Conservation (phyloP, 1,139 yeast species). For the Keqinozyma sinolaborantium region DNA sequence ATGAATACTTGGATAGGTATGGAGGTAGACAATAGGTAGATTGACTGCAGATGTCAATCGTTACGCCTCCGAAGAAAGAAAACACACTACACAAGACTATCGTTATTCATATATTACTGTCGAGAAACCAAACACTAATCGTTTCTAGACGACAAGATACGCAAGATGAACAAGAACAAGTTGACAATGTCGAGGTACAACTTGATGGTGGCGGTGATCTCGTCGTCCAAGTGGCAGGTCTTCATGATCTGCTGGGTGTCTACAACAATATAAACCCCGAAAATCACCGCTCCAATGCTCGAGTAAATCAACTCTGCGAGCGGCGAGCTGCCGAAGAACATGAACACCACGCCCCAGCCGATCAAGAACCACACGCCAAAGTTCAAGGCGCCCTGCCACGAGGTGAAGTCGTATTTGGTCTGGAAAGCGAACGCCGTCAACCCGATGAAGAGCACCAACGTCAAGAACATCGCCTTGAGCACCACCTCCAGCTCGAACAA, state of each 20-base stretch:
- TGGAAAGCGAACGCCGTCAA: constrained; percentile 77
- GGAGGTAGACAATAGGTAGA: too few relatives aligned
- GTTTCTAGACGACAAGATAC: constrained; percentile 51
- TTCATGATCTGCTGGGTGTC: constrained; percentile 84
- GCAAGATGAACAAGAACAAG: constrained; percentile 70
- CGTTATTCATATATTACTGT: background rate
- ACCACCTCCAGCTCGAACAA: constrained; percentile 63
- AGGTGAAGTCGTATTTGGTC: constrained; percentile 74
- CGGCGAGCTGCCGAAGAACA: constrained; percentile 60
- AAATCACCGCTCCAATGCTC: constrained; percentile 69
- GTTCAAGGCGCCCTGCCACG: constrained; percentile 66
- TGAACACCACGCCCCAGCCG: constrained; percentile 66
- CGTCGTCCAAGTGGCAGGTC: constrained; percentile 82
- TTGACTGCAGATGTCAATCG: too few relatives aligned
- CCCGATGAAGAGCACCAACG: constrained; percentile 68
- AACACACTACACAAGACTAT: background rate
- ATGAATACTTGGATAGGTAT: too few relatives aligned
- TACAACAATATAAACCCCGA: constrained; percentile 68
- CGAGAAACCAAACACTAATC: constrained; percentile 4
- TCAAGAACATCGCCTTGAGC: constrained; percentile 68
- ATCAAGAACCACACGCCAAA: constrained; percentile 65
- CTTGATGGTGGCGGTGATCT: constrained; percentile 71
- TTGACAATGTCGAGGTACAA: constrained; percentile 81
- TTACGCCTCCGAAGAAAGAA: background rate
- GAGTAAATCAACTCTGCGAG: constrained; percentile 63